Evolutionary conservation across 352 stramenopile genomes (phyloP).

Genomic region (Globisporangium takayamanum): DNA sequence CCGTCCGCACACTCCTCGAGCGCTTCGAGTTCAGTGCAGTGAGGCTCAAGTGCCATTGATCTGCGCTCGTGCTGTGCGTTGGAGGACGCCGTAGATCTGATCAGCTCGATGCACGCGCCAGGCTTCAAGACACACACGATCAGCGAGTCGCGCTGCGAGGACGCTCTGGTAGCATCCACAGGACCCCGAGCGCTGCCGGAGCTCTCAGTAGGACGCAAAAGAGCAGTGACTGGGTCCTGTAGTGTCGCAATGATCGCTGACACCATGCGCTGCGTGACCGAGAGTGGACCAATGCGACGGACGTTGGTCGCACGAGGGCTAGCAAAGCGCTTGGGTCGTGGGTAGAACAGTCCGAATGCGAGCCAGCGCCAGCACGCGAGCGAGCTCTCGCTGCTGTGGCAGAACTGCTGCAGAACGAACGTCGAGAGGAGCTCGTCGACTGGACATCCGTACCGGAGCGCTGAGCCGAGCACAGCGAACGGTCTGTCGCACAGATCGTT

Average conservation of each 20-base stretch:
- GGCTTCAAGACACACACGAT: background rate
- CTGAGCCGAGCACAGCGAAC: slow-evolving; percentile 4
- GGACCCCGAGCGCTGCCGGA: background rate
- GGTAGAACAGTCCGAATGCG: slow-evolving; percentile 2
- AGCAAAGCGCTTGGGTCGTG: background rate
- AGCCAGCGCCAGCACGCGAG: slow-evolving; percentile 7
- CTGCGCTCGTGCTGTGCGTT: no score
- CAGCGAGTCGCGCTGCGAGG: background rate
- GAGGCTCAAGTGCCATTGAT: no score
- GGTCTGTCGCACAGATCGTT: slow-evolving; percentile 6
- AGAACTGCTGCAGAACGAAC: background rate
- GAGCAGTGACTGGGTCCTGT: background rate
- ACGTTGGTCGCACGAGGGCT: background rate
- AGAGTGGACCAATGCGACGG: background rate
- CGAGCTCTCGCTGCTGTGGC: background rate
- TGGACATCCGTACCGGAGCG: background rate
- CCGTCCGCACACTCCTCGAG: background rate
- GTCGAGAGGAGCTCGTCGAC: slow-evolving; percentile 3
- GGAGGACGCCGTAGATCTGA: background rate
- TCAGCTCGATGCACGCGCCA: background rate
- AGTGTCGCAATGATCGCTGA: background rate
- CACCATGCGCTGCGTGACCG: background rate
- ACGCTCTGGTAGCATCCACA: background rate
- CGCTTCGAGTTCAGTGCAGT: slow-evolving; percentile 1
- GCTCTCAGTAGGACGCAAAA: background rate